Conservation (phyloP, 2,329 filamentous ascomycete genomes). For the Ophiostoma himal-ulmi region DNA sequence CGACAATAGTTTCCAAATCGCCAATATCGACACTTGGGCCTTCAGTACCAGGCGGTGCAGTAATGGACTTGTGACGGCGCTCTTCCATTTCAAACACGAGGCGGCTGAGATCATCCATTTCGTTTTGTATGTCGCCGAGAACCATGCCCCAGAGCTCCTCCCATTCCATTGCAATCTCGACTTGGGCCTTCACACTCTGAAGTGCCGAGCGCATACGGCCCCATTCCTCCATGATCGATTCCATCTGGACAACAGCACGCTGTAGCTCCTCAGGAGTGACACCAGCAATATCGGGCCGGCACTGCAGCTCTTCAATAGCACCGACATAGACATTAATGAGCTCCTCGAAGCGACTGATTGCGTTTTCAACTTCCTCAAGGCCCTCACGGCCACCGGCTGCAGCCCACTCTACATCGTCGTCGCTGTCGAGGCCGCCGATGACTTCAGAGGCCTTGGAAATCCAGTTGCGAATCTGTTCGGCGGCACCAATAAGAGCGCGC, state of each 20-base stretch:
- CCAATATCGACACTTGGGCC: slow-evolving; percentile 63
- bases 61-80: slow-evolving; percentile 73
- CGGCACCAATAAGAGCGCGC: slow-evolving; percentile 75
- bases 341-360: slow-evolving; percentile 78
- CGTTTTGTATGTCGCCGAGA: slow-evolving; percentile 83
- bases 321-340: slow-evolving; percentile 88
- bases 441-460: slow-evolving; percentile 89
- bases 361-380: slow-evolving; percentile 63
- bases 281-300: slow-evolving; percentile 64
- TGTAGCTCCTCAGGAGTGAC: slow-evolving; percentile 68
- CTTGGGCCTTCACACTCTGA: slow-evolving; percentile 76
- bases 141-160: slow-evolving; percentile 94
- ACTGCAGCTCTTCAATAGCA: slow-evolving; percentile 88
- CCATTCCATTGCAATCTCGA: slow-evolving; percentile 98
- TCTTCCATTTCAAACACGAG: slow-evolving; percentile 98
- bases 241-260: slow-evolving; percentile 79
- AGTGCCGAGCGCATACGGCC: slow-evolving; percentile 70
- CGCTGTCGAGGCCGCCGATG: slow-evolving; percentile 79
- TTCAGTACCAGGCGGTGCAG: slow-evolving; percentile 56
- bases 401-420: slow-evolving; percentile 97
- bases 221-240: slow-evolving; percentile 80
- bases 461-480: slow-evolving; percentile 90
- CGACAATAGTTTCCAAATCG: slow-evolving; percentile 87
- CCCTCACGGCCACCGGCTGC: slow-evolving; percentile 79
- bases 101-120: slow-evolving; percentile 56